phyloP scores from a whole-genome alignment of 176 grass and related monocot species.

The Otatea glauca region DNA sequence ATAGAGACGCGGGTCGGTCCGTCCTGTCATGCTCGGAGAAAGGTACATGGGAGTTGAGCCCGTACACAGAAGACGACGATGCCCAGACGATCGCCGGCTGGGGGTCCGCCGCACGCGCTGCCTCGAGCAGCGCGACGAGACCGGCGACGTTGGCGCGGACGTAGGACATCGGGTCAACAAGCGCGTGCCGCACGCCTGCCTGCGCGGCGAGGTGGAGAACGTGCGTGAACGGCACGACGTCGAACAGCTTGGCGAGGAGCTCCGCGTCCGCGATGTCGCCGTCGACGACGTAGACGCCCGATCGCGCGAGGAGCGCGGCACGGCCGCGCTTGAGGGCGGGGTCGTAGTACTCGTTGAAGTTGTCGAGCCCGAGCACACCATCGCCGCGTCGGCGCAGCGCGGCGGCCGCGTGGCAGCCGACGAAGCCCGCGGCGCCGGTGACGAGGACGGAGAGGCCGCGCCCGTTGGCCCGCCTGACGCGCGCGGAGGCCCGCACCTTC shows the following conservation, averaged over 20 bases:
- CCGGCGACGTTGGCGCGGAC: slow-evolving; percentile 78
- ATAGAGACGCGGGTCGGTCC: slow-evolving; percentile 82
- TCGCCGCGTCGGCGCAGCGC: slow-evolving; percentile 75
- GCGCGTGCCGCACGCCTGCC: slow-evolving; percentile 83
- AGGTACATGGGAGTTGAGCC: slow-evolving; percentile 76
- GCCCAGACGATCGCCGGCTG: slow-evolving; percentile 90
- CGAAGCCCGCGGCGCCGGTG: slow-evolving; percentile 78
- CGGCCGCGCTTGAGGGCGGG: slow-evolving; percentile 75
- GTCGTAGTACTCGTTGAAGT: slow-evolving; percentile 90
- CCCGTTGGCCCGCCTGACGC: slow-evolving; percentile 48
- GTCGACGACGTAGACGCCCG: slow-evolving; percentile 79
- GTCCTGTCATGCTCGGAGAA: slow-evolving; percentile 86
- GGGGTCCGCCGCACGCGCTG: slow-evolving; percentile 60
- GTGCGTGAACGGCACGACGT: slow-evolving; percentile 88
- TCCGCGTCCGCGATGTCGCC: slow-evolving; percentile 76
- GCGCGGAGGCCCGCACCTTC: slow-evolving; percentile 72
- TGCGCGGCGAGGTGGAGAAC: slow-evolving; percentile 94
- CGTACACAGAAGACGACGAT: slow-evolving; percentile 80
- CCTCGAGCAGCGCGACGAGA: slow-evolving; percentile 73
- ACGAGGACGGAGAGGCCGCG: slow-evolving; percentile 69
- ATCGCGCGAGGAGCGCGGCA: slow-evolving; percentile 62
- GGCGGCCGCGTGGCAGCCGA: slow-evolving; percentile 75
- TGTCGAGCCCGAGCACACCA: slow-evolving; percentile 82
- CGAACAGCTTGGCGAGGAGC: slow-evolving; percentile 79
- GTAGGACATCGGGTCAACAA: slow-evolving; percentile 76